Evolutionary conservation across 768 basidiomycete species (phyloP).

Genomic region (Tulasnella sp.): DNA sequence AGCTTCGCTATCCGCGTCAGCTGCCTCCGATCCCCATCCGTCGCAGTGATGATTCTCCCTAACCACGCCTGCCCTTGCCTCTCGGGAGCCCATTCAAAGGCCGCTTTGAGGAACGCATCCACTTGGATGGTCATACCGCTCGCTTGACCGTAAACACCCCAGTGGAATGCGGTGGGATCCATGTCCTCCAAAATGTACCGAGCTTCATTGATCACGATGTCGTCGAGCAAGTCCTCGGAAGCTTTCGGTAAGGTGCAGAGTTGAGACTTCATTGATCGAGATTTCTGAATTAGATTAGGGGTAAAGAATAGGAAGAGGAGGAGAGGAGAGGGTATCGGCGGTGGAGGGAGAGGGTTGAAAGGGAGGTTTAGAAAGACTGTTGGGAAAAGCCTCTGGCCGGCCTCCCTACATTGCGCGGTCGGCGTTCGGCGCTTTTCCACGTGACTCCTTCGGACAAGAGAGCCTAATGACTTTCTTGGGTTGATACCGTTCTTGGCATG

Average conservation of each 20-base stretch:
- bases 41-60: constrained; percentile 16
- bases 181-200: constrained; percentile 18
- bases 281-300: neutral
- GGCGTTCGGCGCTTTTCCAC: constrained; percentile 17
- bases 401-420: neutral
- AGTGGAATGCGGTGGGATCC: constrained; percentile 12
- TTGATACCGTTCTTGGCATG: neutral
- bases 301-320: constrained; percentile 8
- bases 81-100: constrained; percentile 18
- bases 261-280: neutral
- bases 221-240: constrained; percentile 10
- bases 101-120: constrained; percentile 6
- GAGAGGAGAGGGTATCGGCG: neutral
- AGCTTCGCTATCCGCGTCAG: neutral
- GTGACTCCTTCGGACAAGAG: constrained; percentile 11
- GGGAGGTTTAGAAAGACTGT: constrained; percentile 1
- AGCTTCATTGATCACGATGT: constrained; percentile 18
- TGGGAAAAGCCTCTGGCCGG: constrained; percentile 4
- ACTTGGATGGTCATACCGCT: constrained; percentile 9
- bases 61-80: constrained; percentile 1
- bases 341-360: neutral
- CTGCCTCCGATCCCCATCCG: neutral
- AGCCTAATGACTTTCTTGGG: neutral
- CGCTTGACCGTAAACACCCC: neutral
- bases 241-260: constrained; percentile 18